Evolutionary conservation across 1,284 basidiomycete genomes (phyloP).

Genomic region (Apiotrichum porosum): DNA sequence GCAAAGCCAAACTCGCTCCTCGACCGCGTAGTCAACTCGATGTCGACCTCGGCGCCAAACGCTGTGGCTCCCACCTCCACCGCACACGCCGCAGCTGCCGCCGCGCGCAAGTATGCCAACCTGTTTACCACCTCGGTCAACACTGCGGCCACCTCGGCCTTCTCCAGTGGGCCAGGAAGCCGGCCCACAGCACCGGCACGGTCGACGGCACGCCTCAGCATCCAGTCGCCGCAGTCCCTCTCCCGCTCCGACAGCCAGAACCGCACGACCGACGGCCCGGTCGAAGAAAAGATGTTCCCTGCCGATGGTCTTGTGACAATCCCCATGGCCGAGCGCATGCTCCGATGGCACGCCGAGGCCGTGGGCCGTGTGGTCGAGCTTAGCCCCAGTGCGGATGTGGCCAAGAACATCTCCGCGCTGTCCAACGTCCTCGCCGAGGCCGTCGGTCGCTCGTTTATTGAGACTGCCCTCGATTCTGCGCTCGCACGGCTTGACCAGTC

Average conservation of each 20-base stretch:
- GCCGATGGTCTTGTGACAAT: constrained; percentile 75
- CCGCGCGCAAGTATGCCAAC: constrained; percentile 65
- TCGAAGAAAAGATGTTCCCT: constrained; percentile 47
- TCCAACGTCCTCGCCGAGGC: constrained; percentile 84
- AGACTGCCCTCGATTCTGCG: constrained; percentile 83
- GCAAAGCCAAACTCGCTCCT: constrained; percentile 78
- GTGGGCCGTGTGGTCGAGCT: constrained; percentile 87
- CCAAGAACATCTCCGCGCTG: constrained; percentile 83
- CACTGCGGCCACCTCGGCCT: constrained; percentile 22
- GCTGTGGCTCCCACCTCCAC: constrained; percentile 53
- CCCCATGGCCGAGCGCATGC: constrained; percentile 76
- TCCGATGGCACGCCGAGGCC: constrained; percentile 94
- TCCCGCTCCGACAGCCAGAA: not conserved
- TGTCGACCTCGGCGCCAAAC: constrained; percentile 65
- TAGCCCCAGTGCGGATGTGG: constrained; percentile 73
- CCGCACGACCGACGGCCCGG: constrained; percentile 2
- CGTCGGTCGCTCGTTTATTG: constrained; percentile 79
- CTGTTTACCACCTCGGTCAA: constrained; percentile 50
- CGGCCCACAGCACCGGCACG: constrained; percentile 1
- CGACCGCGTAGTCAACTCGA: constrained; percentile 86
- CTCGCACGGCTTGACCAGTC: constrained; percentile 64
- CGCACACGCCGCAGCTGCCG: constrained; percentile 58
- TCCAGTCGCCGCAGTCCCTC: constrained; percentile 9
- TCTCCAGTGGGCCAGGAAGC: constrained; percentile 28
- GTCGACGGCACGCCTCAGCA: constrained; percentile 6